phyloP scores from a whole-genome alignment of 805 yeast species.

The Tetrapisispora pingtungensis region DNA sequence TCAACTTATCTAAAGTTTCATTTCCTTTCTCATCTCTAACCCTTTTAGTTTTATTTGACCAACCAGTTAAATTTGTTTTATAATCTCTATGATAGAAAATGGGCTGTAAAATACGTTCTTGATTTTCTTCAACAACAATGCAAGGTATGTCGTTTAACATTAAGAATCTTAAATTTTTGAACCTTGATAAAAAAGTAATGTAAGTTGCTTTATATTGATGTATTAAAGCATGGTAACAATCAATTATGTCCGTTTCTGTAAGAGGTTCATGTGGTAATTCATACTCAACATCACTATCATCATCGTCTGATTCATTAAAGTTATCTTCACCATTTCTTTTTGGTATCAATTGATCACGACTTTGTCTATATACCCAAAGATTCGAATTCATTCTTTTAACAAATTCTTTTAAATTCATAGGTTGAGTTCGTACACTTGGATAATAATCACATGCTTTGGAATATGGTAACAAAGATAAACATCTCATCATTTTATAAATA shows the following conservation, averaged over 20 bases:
- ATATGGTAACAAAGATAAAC: constrained; percentile 31
- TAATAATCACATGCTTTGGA: constrained; percentile 36
- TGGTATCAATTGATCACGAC: constrained; percentile 14
- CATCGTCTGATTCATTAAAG: background rate
- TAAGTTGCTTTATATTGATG: constrained; percentile 31
- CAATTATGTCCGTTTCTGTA: constrained; percentile 26
- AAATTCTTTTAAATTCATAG: constrained; percentile 29
- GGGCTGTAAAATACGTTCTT: constrained; percentile 28
- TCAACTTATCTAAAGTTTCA: constrained; percentile 2
- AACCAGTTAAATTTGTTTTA: constrained; percentile 26
- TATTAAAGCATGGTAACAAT: constrained; percentile 30
- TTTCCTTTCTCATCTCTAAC: constrained; percentile 1
- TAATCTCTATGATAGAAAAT: constrained; percentile 29
- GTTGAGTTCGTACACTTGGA: constrained; percentile 35
- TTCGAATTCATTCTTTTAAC: constrained; percentile 21
- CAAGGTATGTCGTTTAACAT: constrained; percentile 34
- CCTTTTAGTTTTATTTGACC: constrained; percentile 12
- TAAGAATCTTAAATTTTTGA: constrained; percentile 29
- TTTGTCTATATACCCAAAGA: constrained; percentile 17
- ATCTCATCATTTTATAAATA: constrained; percentile 30
- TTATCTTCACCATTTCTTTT: background rate
- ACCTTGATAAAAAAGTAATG: constrained; percentile 27
- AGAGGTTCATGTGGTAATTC: constrained; percentile 25
- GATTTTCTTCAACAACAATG: constrained; percentile 22
- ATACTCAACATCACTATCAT: constrained; percentile 7